Evolutionary conservation across 805 yeast species (phyloP).

Genomic region (Millerozyma acaciae): DNA sequence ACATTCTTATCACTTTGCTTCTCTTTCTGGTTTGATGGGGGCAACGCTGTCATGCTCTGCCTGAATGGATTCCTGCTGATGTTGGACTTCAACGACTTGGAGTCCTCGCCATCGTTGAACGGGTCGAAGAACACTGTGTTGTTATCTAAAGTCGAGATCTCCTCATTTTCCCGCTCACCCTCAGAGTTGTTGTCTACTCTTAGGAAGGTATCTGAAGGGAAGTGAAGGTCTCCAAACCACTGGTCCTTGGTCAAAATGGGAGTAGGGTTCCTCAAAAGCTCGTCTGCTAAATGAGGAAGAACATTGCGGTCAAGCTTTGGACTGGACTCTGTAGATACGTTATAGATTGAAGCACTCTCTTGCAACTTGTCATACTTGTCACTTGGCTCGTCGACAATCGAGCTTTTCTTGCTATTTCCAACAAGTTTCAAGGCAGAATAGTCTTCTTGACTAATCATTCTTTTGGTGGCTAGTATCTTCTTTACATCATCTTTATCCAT

Average conservation of each 20-base stretch:
- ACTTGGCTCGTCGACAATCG: conserved; percentile 23
- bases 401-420: conserved; percentile 18
- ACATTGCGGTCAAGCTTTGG: conserved; percentile 9
- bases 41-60: too few species aligned
- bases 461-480: conserved; percentile 35
- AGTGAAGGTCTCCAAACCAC: too few species aligned
- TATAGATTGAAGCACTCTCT: conserved; percentile 32
- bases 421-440: conserved; percentile 31
- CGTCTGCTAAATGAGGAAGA: conserved; percentile 39
- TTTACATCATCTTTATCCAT: conserved; percentile 45
- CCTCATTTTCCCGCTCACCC: too few species aligned
- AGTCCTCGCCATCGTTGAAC: too few species aligned
- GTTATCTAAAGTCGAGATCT: too few species aligned
- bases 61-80: too few species aligned
- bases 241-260: conserved; percentile 28
- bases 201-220: too few species aligned
- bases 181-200: too few species aligned
- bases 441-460: conserved; percentile 38
- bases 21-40: too few species aligned
- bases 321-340: conserved; percentile 17
- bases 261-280: conserved; percentile 25
- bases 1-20: neutral
- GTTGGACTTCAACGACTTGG: too few species aligned
- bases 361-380: conserved; percentile 25
- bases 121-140: too few species aligned